Conservation (phyloP, 23 red algal genomes). For the Agarophyton chilense region DNA sequence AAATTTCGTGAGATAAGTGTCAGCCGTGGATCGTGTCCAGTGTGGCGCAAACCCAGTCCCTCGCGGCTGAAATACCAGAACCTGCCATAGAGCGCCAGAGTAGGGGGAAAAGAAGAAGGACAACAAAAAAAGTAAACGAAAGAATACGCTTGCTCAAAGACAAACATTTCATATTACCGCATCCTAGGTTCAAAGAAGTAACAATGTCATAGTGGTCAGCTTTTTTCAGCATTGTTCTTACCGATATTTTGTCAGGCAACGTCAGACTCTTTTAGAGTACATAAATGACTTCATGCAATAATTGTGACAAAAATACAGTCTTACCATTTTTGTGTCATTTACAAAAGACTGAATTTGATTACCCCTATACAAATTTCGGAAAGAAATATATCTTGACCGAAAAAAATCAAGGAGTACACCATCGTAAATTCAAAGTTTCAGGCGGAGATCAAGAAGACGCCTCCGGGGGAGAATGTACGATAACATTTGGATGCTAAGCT, state of each 20-base stretch:
- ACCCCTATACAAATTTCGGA: slow-evolving; percentile 6
- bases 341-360: slow-evolving; percentile 1
- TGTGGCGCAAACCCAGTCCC: no score
- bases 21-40: no score
- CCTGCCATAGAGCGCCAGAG: no score
- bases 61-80: no score
- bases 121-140: no score
- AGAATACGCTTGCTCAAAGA: no score
- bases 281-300: not conserved
- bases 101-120: no score
- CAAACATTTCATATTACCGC: not conserved
- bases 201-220: not conserved
- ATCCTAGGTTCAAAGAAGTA: not conserved
- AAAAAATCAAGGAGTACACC: not conserved
- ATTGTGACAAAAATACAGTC: not conserved
- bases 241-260: not conserved
- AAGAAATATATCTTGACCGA: not conserved
- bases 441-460: not conserved
- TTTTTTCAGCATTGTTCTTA: not conserved
- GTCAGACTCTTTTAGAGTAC: not conserved
- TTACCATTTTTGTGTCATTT: not conserved
- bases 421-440: not conserved
- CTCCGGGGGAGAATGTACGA: not conserved
- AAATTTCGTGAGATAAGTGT: no score
- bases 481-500: not conserved